Conservation (phyloP, 176 grass and related monocot genomes). For the Bromus sterilis region DNA sequence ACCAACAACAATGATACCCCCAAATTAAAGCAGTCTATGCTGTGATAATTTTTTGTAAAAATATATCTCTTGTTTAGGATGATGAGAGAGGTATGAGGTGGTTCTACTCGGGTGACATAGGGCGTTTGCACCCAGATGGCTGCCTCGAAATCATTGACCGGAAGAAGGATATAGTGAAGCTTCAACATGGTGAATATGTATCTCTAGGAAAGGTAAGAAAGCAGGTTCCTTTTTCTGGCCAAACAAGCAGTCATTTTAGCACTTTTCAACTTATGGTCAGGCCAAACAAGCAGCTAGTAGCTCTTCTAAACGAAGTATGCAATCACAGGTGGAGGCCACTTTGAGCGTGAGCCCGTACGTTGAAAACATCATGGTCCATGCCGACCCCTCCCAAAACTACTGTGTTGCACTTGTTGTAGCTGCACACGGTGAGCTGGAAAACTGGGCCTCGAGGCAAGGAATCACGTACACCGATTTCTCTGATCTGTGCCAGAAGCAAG, state of each 20-base stretch:
- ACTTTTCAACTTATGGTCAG: background rate
- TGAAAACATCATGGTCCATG: conserved; percentile 88
- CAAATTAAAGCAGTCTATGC: background rate
- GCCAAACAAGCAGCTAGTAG: background rate
- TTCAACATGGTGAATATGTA: conserved; percentile 97
- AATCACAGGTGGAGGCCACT: conserved; percentile 66
- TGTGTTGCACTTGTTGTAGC: conserved; percentile 70
- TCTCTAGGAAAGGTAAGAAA: conserved; percentile 88
- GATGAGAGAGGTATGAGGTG: conserved; percentile 85
- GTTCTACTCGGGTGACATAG: conserved; percentile 93
- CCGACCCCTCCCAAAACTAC: conserved; percentile 68
- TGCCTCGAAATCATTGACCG: conserved; percentile 93
- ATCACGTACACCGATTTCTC: conserved; percentile 29
- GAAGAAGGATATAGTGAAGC: conserved; percentile 98
- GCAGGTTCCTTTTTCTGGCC: background rate
- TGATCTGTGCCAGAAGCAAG: conserved; percentile 70
- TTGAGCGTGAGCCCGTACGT: conserved; percentile 67
- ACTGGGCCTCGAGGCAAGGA: conserved; percentile 64
- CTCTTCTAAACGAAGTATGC: background rate
- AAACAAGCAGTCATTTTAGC: background rate
- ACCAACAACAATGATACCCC: background rate
- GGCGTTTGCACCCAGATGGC: conserved; percentile 75
- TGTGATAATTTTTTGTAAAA: background rate
- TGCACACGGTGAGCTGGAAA: conserved; percentile 43
- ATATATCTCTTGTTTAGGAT: conserved; percentile 30